phyloP scores from a whole-genome alignment of 495 filamentous ascomycete species.

The Astrocystis sublimbata region DNA sequence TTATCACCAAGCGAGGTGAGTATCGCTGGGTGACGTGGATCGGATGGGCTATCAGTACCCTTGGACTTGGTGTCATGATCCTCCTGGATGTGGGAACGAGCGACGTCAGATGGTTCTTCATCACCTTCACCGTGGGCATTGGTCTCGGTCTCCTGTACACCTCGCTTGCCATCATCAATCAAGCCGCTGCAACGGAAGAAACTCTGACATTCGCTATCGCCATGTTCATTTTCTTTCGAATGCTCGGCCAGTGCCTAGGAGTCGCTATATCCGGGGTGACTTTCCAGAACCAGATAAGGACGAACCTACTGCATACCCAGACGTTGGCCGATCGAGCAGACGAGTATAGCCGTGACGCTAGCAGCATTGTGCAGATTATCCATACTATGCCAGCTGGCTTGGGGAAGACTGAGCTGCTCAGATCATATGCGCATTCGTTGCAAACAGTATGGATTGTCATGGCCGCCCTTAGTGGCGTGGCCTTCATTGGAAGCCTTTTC shows the following conservation, averaged over 20 bases:
- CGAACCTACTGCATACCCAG: not conserved
- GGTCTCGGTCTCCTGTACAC: constrained; percentile 57
- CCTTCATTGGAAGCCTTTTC: not conserved
- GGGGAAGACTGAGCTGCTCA: not conserved
- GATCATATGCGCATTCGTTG: not conserved
- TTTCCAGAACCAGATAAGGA: constrained; percentile 49
- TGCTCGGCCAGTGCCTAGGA: constrained; percentile 61
- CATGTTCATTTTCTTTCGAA: constrained; percentile 60
- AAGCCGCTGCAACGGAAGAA: constrained; percentile 47
- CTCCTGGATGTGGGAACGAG: constrained; percentile 48
- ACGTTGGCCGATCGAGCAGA: not conserved
- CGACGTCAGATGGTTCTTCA: constrained; percentile 48
- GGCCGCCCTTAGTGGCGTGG: not conserved
- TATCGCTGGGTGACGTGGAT: constrained; percentile 51
- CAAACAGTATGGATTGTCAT: not conserved
- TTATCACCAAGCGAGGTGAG: constrained; percentile 25
- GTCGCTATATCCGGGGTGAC: constrained; percentile 60
- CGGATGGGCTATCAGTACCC: constrained; percentile 51
- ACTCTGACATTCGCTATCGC: constrained; percentile 55
- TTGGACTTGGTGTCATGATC: constrained; percentile 53
- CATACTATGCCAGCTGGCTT: not conserved
- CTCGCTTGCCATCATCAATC: constrained; percentile 48
- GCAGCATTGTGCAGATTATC: not conserved
- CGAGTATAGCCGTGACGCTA: not conserved
- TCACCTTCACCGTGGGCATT: constrained; percentile 52